Evolutionary conservation across 2,329 filamentous ascomycete species (phyloP).

Genomic region (Mycosphaerella sp.): DNA sequence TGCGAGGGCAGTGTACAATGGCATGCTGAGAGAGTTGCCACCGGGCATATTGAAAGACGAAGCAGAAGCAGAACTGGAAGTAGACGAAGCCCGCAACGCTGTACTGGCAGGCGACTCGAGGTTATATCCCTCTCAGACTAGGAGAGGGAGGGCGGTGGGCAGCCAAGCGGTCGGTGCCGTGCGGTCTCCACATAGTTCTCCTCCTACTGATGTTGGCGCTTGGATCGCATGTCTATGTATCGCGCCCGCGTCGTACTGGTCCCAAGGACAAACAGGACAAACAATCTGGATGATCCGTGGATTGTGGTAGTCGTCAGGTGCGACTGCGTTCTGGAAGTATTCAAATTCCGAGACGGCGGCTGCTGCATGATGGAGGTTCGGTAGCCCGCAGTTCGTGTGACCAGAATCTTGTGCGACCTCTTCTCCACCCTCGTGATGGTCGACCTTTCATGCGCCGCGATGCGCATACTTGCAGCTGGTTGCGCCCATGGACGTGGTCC

Average conservation of each 20-base stretch:
- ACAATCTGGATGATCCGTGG: slow-evolving; percentile 13
- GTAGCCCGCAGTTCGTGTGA: slow-evolving; percentile 13
- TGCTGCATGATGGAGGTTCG: slow-evolving; percentile 11
- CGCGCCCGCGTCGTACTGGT: slow-evolving; percentile 13
- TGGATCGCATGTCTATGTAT: slow-evolving; percentile 12
- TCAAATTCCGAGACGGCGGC: slow-evolving; percentile 16
- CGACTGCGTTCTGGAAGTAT: slow-evolving; percentile 16
- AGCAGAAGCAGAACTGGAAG: too few relatives aligned
- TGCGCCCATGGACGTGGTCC: not conserved
- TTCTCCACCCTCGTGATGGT: slow-evolving; percentile 2
- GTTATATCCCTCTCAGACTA: not conserved
- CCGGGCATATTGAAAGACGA: not conserved
- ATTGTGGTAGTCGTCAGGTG: slow-evolving; percentile 17
- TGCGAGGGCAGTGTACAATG: slow-evolving; percentile 1
- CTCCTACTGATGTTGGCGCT: not conserved
- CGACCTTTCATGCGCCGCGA: slow-evolving; percentile 3
- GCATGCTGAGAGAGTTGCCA: not conserved
- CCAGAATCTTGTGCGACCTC: slow-evolving; percentile 10
- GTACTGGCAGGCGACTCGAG: not conserved
- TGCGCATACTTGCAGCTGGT: slow-evolving; percentile 7
- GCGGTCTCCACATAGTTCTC: too few relatives aligned
- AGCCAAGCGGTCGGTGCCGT: too few relatives aligned
- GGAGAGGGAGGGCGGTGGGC: not conserved
- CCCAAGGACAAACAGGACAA: slow-evolving; percentile 13
- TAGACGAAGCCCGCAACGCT: not conserved